phyloP scores from a whole-genome alignment of 106 monocot genomes.

The Dendrobium huoshanense region DNA sequence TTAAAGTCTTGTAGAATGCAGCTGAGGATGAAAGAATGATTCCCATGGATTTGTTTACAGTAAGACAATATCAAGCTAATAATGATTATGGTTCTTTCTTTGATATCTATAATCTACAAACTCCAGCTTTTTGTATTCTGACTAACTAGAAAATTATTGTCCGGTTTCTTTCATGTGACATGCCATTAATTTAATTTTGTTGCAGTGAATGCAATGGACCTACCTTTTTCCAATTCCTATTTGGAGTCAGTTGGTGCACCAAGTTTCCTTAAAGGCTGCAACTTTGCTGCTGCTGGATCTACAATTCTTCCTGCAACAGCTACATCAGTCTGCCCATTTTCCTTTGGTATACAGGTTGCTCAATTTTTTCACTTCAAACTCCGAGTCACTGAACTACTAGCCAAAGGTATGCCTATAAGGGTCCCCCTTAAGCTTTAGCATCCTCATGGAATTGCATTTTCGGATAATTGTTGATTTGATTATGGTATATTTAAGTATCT shows the following conservation, averaged over 20 bases:
- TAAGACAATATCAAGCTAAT: no score
- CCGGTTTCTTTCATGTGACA: background rate
- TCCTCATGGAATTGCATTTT: background rate
- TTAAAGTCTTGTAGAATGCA: no score
- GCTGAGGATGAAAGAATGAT: no score
- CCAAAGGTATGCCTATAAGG: constrained; percentile 32
- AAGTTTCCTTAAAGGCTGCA: constrained; percentile 58
- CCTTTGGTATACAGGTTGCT: constrained; percentile 71
- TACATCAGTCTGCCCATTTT: constrained; percentile 75
- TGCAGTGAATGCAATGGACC: constrained; percentile 75
- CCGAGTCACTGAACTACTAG: constrained; percentile 59
- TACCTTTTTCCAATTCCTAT: constrained; percentile 70
- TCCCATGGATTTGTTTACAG: no score
- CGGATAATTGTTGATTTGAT: background rate
- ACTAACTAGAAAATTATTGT: no score
- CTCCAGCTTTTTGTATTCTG: no score
- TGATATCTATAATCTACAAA: no score
- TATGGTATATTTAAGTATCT: background rate
- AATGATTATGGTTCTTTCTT: no score
- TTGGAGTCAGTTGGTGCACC: constrained; percentile 74
- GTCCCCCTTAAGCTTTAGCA: background rate
- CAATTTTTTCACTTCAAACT: constrained; percentile 73
- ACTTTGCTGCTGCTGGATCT: constrained; percentile 79
- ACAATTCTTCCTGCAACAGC: constrained; percentile 69
- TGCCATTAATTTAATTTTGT: constrained; percentile 6